Base-by-base conservation (phyloP, 2,329 filamentous ascomycete genomes). In the Berkeleyomyces basicola region DNA sequence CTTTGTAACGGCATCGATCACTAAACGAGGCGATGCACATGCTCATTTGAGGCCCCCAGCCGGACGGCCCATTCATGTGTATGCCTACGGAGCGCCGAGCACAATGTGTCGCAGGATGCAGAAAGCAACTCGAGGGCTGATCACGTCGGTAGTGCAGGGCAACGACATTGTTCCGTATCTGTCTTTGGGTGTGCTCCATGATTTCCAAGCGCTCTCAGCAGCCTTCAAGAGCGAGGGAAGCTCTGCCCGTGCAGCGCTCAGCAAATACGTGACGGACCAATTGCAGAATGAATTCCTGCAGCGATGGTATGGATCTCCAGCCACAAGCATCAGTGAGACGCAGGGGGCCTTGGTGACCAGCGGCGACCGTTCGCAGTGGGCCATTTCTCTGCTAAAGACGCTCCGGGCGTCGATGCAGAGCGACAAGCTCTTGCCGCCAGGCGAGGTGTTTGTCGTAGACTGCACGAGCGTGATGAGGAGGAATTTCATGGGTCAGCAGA, bases 381-480 rank as follows among this genome's bases (percentile, higher is more conserved):
- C 84, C 0, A 83, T 83, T 69, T 79, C 83, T 0, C 81, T 85
- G 0, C 76, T 90, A 4, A 83, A 84, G 68, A 80, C 79, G 0
- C 72, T 91, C 14, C 78, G 87, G 2, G 81, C 80, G 2, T 82
- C 79, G 67, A 88, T 90, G 83, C 78, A 81, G 65, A 84, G 80
- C 60, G 76, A 80, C 40, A 90, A 90, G 69, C 76, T 91, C 2
- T 73, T 89, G 57, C 87, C 87, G 1, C 87, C 87, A 0, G 87
- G 87, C 0, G 87, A 91, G 70, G 84, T 90, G 0, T 90, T 90
- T 68, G 76, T 83, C 1, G 78, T 90, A 2, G 86, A 89, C 72
- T 85, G 79, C 33, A 83, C 82, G 69, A 77, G 78, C 7, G 86
- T 88, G 3, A 73, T 90, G 65, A 78, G 86, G 66, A 75, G 86